Evolutionary conservation across 306 rosid species (phyloP).

Genomic region (Canavalia ensiformis): DNA sequence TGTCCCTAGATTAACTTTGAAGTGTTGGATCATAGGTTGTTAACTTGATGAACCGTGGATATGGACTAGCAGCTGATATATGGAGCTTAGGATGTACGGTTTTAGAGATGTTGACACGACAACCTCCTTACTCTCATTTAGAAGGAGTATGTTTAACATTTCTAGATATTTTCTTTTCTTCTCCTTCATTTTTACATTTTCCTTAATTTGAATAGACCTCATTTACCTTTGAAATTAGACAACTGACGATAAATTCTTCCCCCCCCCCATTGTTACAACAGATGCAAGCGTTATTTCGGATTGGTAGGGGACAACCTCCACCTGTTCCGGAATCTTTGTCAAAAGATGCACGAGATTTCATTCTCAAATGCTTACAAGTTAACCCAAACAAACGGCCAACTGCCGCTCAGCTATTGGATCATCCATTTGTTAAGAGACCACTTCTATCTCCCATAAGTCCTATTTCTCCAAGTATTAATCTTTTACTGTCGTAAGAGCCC

Average conservation of each 20-base stretch:
- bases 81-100: conserved; percentile 72
- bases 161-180: conserved; percentile 9
- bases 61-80: conserved; percentile 63
- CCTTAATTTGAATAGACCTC: background rate
- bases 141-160: conserved; percentile 59
- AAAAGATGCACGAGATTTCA: conserved; percentile 59
- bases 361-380: conserved; percentile 58
- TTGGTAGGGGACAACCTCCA: conserved; percentile 56
- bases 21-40: conserved; percentile 56
- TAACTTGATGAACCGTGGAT: conserved; percentile 52
- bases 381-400: conserved; percentile 56
- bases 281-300: conserved; percentile 56
- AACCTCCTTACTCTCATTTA: conserved; percentile 64
- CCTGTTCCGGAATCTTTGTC: conserved; percentile 59
- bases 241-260: background rate
- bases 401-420: conserved; percentile 55
- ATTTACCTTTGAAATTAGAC: background rate
- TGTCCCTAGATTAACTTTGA: conserved; percentile 3
- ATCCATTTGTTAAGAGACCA: conserved; percentile 63
- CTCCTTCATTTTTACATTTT: background rate
- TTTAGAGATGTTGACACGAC: conserved; percentile 61
- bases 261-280: conserved; percentile 23
- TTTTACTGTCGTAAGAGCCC: conserved; percentile 34
- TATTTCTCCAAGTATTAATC: conserved; percentile 48
- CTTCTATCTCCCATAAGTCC: conserved; percentile 53